Evolutionary conservation across 1,284 basidiomycete genomes (phyloP), one percentile per base, ranked within the genome.

Genomic region (Leccinum subrobustum): DNA sequence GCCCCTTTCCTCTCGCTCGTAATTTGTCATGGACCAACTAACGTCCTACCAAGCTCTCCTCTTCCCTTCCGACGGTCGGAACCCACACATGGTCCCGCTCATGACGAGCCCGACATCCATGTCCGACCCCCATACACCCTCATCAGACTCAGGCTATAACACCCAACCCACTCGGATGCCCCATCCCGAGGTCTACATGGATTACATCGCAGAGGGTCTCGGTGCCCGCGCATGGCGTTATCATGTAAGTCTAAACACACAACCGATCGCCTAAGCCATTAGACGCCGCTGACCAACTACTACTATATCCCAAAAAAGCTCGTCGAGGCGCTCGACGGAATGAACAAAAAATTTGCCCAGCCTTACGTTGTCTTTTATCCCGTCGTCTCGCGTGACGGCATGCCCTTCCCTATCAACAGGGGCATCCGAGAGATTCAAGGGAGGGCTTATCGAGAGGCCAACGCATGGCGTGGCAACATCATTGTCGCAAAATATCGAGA

Each of bases 281-380:
- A 56, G 54, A 60, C 62, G 57, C 59, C 59, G 25, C 66, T 69
- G 57, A 74, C 61, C 23, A 52, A 23, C 42, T 39, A 37, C 9
- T 29, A 29, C 29, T 29, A 29, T 29, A 29, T 8, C 58, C 56
- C 47, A 56, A 29, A 56, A 29, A 68, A 92, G 90, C 77, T 88
- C 59, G 79, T 91, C 52, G 87, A 91, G 65, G 83, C 85, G 14
- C 81, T 92, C 27, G 88, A 92, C 63, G 84, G 86, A 65, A 91
- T 92, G 89, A 87, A 83, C 66, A 83, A 82, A 64, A 89, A 86
- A 61, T 91, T 92, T 71, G 76, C 83, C 16, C 82, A 87, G 62
- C 90, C 90, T 14, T 92, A 91, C 75, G 85, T 91, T 64, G 79
- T 91, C 53, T 92, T 91, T 72, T 92, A 89, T 66, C 90, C 89